Evolutionary conservation across 176 grass and related monocot genomes (phyloP), one percentile per base, ranked within the genome.

Genomic region (Phragmites australis): DNA sequence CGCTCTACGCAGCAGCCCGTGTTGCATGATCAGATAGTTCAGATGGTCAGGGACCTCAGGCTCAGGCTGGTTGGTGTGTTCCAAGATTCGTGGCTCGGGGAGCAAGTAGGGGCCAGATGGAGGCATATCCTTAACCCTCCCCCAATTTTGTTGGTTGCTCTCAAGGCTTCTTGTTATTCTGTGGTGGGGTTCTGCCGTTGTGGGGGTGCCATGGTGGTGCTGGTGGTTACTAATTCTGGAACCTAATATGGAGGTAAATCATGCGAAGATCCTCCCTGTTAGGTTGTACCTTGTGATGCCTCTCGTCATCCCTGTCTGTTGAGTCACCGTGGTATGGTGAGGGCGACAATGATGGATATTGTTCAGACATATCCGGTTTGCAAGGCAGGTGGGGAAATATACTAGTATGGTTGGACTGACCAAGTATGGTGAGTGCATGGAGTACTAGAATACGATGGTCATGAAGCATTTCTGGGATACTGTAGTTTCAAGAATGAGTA

Each of bases 71-170:
- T 74, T 83, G 83, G 74, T 88, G 75, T 61, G 79, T 19, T 86
- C 72, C 81, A 78, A 90, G 83, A 90, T 90, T 84, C 66, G 58
- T 81, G 46, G 79, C 83, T 78, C 60, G 9, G 79, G 79, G 53
- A 69, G 52, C 81, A 77, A 67, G 78, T 82, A 73, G 78, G 88
- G 72, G 66, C 72, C 83, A 86, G 58, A 82, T 73, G 72, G 78
- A 89, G 72, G 82, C 82, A 86, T 89, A 78, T 82, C 72, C 83
- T 82, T 71, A 63, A 81, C 71, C 71, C 37, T 46, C 63, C 76
- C 60, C 76, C 13, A 17, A 26, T 19, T 37, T 39, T 51, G 63
- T 80, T 54, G 63, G 48, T 54, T 80, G 48, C 26, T 58, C 65
- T 29, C 41, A 21, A 42, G 57, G 78, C 18, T 67, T 82, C 77